Conservation (phyloP, 306 rosid species). For the Spatholobus suberectus region DNA sequence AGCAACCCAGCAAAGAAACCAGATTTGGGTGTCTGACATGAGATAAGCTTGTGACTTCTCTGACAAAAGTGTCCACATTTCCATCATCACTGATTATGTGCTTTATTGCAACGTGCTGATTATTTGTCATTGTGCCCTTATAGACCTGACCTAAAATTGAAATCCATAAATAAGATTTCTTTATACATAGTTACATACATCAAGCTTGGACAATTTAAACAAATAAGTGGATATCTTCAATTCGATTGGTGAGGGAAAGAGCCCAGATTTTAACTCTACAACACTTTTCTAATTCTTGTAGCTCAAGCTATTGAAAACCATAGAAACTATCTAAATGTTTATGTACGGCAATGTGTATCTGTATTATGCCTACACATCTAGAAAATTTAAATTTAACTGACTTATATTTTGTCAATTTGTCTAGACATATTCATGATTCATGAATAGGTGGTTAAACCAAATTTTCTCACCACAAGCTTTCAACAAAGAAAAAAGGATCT, state of each 20-base stretch:
- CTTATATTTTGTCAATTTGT: neutral
- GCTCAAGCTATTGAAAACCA: neutral
- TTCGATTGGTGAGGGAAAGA: neutral
- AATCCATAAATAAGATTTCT: neutral
- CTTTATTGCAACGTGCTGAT: slow-evolving; percentile 62
- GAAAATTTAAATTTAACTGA: neutral
- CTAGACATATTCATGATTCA: neutral
- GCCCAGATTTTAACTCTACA: neutral
- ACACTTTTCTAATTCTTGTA: neutral
- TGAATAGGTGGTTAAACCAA: neutral
- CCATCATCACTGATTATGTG: slow-evolving; percentile 69
- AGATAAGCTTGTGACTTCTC: slow-evolving; percentile 65
- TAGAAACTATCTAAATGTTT: neutral
- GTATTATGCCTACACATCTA: neutral
- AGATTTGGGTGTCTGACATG: slow-evolving; percentile 67
- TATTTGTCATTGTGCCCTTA: slow-evolving; percentile 56
- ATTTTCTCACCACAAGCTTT: neutral
- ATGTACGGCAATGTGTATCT: neutral
- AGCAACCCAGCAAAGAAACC: slow-evolving; percentile 59
- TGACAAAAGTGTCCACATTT: slow-evolving; percentile 57
- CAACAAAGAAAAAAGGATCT: slow-evolving; percentile 15
- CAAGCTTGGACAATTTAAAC: neutral
- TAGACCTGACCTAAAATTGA: slow-evolving; percentile 62
- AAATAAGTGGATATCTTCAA: neutral
- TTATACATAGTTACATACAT: neutral